phyloP scores from a whole-genome alignment of 2,329 filamentous ascomycete genomes.

The Teratosphaeria gauchensis region DNA sequence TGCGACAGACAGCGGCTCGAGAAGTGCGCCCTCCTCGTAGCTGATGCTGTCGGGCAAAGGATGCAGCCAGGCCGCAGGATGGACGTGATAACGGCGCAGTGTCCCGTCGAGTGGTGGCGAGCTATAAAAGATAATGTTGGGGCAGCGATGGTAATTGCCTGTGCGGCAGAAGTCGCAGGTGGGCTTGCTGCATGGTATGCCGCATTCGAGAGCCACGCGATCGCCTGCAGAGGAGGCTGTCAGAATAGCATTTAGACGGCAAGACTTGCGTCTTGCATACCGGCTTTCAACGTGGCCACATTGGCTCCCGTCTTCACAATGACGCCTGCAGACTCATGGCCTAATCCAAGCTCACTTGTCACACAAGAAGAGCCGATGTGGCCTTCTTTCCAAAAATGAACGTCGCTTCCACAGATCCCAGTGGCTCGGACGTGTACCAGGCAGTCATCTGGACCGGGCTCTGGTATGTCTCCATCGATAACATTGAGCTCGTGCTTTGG shows the following conservation, averaged over 20 bases:
- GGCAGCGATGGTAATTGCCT: constrained; percentile 22
- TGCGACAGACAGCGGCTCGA: constrained; percentile 41
- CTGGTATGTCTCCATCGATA: constrained; percentile 13
- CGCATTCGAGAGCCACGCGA: constrained; percentile 24
- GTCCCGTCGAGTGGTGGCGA: constrained; percentile 24
- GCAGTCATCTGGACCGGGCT: constrained; percentile 20
- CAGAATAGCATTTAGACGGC: not conserved
- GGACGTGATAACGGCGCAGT: constrained; percentile 21
- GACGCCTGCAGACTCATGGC: constrained; percentile 23
- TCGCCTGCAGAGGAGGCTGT: constrained; percentile 13
- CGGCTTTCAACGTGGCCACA: constrained; percentile 14
- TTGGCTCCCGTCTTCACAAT: constrained; percentile 16
- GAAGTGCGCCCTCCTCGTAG: constrained; percentile 35
- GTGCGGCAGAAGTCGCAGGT: constrained; percentile 21
- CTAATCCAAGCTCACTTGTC: constrained; percentile 13
- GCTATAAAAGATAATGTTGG: constrained; percentile 21
- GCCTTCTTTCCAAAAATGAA: constrained; percentile 26
- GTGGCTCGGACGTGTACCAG: constrained; percentile 24
- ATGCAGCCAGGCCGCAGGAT: constrained; percentile 21
- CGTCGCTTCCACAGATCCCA: constrained; percentile 24
- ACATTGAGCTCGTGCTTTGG: constrained; percentile 23
- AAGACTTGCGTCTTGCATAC: constrained; percentile 5
- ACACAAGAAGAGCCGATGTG: constrained; percentile 19
- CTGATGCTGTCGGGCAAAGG: constrained; percentile 30
- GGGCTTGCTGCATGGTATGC: constrained; percentile 22